phyloP scores from a whole-genome alignment of 2,329 filamentous ascomycete species.

The Endoconidiophora polonica region DNA sequence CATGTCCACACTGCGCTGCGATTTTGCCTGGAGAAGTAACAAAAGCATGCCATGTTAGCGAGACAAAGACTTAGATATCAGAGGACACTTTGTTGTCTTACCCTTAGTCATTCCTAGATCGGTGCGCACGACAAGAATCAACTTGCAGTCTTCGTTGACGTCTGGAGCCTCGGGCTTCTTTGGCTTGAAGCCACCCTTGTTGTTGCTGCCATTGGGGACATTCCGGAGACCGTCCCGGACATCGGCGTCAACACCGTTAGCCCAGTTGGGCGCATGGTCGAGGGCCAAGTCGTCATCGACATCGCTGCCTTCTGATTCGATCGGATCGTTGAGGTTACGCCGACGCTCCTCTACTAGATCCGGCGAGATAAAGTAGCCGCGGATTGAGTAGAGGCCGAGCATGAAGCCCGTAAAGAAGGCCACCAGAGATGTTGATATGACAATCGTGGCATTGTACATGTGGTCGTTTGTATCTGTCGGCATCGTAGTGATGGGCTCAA shows the following conservation, averaged over 20 bases:
- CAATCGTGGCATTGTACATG: conserved; percentile 34
- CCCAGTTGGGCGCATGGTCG: conserved; percentile 53
- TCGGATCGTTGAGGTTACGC: conserved; percentile 39
- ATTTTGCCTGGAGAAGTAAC: conserved; percentile 58
- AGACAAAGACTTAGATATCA: not conserved
- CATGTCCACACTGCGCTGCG: conserved; percentile 84
- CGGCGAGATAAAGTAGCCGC: conserved; percentile 41
- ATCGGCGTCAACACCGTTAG: conserved; percentile 44
- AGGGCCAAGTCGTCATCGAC: conserved; percentile 43
- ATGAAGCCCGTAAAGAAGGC: conserved; percentile 65
- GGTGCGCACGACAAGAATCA: conserved; percentile 80
- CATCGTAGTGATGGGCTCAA: not conserved
- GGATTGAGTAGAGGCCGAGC: conserved; percentile 57
- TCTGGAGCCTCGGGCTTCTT: conserved; percentile 22
- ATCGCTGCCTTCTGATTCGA: conserved; percentile 54
- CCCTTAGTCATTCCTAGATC: conserved; percentile 97
- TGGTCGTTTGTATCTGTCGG: conserved; percentile 20
- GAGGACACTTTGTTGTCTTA: conserved; percentile 24
- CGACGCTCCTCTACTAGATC: conserved; percentile 38
- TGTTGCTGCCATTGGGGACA: conserved; percentile 18
- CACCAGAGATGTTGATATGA: conserved; percentile 58
- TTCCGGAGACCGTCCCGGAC: conserved; percentile 35
- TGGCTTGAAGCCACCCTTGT: conserved; percentile 13
- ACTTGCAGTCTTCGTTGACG: conserved; percentile 68
- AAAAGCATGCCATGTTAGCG: not conserved